These are phyloP conservation scores for Alternaria triticimaculans DNA, from an alignment of 2,329 filamentous ascomycete species.

Conservation along the genomic window DNA sequence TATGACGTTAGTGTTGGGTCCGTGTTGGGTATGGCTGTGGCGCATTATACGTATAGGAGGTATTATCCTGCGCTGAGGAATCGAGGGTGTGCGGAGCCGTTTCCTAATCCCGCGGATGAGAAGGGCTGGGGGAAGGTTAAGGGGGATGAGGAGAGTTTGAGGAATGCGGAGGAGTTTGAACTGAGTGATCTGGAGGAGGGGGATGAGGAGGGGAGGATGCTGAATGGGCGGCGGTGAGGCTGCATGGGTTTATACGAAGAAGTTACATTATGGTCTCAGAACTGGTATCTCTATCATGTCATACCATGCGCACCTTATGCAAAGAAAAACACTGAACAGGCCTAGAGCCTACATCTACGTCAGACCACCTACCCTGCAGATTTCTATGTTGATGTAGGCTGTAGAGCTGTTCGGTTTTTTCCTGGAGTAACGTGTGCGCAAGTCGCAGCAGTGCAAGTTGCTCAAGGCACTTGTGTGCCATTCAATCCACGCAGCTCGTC, in stretches of 20 bases:
- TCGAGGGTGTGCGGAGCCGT: conserved; percentile 60
- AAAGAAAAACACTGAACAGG: too few species aligned
- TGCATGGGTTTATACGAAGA: too few species aligned
- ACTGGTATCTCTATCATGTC: too few species aligned
- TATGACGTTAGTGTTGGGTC: conserved; percentile 66
- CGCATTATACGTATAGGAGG: conserved; percentile 65
- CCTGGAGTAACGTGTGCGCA: too few species aligned
- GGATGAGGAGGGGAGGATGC: conserved; percentile 28
- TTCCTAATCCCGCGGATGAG: conserved; percentile 49
- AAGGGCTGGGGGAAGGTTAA: conserved; percentile 49
- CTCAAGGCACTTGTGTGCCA: neutral
- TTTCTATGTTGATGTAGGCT: too few species aligned
- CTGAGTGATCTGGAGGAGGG: conserved; percentile 43
- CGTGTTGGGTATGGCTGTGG: conserved; percentile 60
- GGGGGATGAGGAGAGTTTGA: conserved; percentile 54
- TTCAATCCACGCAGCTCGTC: neutral
- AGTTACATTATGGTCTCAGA: too few species aligned
- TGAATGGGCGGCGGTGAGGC: conserved; percentile 27
- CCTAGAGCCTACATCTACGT: too few species aligned
- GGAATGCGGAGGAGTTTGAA: conserved; percentile 44
- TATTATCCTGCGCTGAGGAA: conserved; percentile 64
- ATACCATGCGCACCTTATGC: too few species aligned
- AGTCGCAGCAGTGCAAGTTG: too few species aligned
- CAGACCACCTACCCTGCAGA: too few species aligned
- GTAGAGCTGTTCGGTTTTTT: too few species aligned